A percentile compares a stretch with the other conserved stretches of the same genome.
Conservation (phyloP, 495 filamentous ascomycete genomes). For the Podospora comata region DNA sequence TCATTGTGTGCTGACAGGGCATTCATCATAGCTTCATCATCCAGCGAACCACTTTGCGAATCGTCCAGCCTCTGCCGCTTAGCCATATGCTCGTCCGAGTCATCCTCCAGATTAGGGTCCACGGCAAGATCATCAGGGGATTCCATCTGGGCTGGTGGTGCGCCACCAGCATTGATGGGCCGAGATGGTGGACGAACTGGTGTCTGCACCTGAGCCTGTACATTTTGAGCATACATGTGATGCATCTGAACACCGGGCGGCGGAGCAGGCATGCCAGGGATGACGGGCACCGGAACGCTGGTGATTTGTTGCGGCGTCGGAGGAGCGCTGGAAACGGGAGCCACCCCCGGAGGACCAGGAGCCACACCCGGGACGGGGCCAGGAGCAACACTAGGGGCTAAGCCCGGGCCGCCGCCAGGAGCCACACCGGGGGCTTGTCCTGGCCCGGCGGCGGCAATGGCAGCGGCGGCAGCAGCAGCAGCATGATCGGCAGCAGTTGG, state of each 20-base stretch:
- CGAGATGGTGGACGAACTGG: constrained; percentile 7
- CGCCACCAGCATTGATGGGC: constrained; percentile 7
- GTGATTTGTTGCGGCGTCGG: neutral
- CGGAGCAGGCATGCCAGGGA: constrained; percentile 3
- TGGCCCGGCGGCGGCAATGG: constrained; percentile 5
- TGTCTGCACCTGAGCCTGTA: constrained; percentile 5
- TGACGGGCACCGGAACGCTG: constrained; percentile 6
- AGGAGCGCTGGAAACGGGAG: neutral
- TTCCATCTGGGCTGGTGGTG: constrained; percentile 23
- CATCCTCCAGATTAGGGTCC: constrained; percentile 31
- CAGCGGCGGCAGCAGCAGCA: constrained; percentile 16
- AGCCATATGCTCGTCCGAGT: constrained; percentile 26
- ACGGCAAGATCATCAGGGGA: constrained; percentile 28
- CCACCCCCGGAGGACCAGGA: neutral
- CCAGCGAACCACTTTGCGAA: constrained; percentile 21
- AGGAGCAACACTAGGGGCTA: constrained; percentile 4
- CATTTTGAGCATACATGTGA: neutral
- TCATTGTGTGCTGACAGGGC: constrained; percentile 41
- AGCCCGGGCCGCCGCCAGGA: neutral
- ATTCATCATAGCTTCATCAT: constrained; percentile 41
- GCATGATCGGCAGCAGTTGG: constrained; percentile 15
- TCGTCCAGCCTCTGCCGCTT: constrained; percentile 42
- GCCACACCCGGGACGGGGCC: constrained; percentile 7
- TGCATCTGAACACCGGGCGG: constrained; percentile 4
- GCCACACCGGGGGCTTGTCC: neutral